phyloP scores from a whole-genome alignment of 805 yeast species.

The Candida dendrica region DNA sequence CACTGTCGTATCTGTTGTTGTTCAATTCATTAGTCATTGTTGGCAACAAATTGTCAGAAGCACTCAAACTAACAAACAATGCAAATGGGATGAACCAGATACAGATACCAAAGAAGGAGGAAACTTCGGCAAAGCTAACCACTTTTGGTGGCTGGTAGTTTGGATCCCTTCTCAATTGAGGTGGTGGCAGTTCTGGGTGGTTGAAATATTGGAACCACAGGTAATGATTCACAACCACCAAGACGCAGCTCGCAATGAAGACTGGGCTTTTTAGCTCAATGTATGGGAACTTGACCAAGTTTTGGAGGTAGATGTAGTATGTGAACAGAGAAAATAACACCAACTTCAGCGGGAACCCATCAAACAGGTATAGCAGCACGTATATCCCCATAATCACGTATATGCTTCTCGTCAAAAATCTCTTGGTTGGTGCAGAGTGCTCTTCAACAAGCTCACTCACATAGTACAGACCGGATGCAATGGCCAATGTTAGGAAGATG shows the following conservation, averaged over 20 bases:
- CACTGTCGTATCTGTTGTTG: slow-evolving; percentile 17
- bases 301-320: slow-evolving; percentile 68
- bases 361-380: slow-evolving; percentile 57
- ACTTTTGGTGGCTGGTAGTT: slow-evolving; percentile 57
- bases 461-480: slow-evolving; percentile 89
- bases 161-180: slow-evolving; percentile 52
- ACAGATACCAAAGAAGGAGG: slow-evolving; percentile 91
- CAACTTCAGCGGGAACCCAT: slow-evolving; percentile 69
- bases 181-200: slow-evolving; percentile 57
- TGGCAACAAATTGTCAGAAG: slow-evolving; percentile 86
- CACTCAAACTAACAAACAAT: slow-evolving; percentile 83
- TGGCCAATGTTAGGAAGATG: slow-evolving; percentile 51
- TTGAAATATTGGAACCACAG: slow-evolving; percentile 86
- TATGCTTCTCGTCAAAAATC: slow-evolving; percentile 58
- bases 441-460: slow-evolving; percentile 91
- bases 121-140: slow-evolving; percentile 81
- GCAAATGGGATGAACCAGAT: slow-evolving; percentile 95
- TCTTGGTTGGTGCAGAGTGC: slow-evolving; percentile 77
- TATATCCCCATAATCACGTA: slow-evolving; percentile 50
- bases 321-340: slow-evolving; percentile 64
- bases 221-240: slow-evolving; percentile 76
- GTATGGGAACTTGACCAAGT: slow-evolving; percentile 76
- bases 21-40: slow-evolving; percentile 24
- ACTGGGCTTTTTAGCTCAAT: slow-evolving; percentile 66
- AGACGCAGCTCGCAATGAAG: slow-evolving; percentile 62